A percentile compares a stretch with the other conserved stretches of the same genome.
Evolutionary conservation across 495 filamentous ascomycete species (phyloP).

Genomic region (Oidiodendron maius): DNA sequence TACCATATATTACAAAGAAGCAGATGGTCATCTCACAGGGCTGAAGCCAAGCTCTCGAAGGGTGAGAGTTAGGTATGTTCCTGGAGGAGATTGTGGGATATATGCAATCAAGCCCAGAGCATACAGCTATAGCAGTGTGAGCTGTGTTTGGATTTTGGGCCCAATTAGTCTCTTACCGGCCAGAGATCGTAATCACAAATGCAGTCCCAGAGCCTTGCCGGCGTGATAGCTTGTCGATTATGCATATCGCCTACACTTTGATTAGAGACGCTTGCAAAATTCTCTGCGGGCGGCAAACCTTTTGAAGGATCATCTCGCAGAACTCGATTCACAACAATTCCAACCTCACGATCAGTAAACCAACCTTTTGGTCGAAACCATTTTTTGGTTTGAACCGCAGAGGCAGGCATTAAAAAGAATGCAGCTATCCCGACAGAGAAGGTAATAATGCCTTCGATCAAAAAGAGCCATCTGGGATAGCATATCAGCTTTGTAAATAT

Average conservation of each 20-base stretch:
- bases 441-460: conserved; percentile 50
- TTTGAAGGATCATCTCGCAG: conserved; percentile 69
- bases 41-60: conserved; percentile 55
- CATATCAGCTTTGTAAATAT: too few relatives aligned
- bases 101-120: conserved; percentile 50
- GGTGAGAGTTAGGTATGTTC: conserved; percentile 55
- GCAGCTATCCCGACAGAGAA: conserved; percentile 58
- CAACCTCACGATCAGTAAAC: conserved; percentile 62
- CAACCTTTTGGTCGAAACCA: conserved; percentile 68
- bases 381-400: conserved; percentile 62
- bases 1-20: too few relatives aligned
- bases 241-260: conserved; percentile 49
- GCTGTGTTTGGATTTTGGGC: too few relatives aligned
- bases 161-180: too few relatives aligned
- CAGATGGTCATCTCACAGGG: too few relatives aligned
- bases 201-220: conserved; percentile 48
- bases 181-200: conserved; percentile 66
- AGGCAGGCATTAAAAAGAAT: conserved; percentile 67
- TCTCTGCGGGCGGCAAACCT: too few relatives aligned
- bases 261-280: too few relatives aligned
- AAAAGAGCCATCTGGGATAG: conserved; percentile 67
- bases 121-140: too few relatives aligned
- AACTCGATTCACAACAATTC: conserved; percentile 69
- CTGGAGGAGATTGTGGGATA: conserved; percentile 47
- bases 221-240: conserved; percentile 55